Evolutionary conservation across 2,329 filamentous ascomycete species (phyloP), one percentile per base, ranked within the genome.

Genomic region (Lachnellula occidentalis): DNA sequence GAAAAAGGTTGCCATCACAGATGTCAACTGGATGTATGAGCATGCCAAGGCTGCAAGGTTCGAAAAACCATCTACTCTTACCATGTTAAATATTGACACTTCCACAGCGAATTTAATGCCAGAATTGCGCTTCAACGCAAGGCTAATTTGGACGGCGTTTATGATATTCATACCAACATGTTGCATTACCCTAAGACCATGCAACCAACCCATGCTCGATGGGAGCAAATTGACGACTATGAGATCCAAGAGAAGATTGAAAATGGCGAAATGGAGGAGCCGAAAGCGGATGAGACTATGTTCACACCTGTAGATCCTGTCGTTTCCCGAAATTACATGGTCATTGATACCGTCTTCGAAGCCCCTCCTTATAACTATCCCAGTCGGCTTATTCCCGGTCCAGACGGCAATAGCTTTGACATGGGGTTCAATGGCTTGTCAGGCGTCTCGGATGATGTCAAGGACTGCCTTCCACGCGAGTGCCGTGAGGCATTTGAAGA

Each of bases 1-100:
- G 76, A 82, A 88, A 62, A 88, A 87, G 64, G 87, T 95, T 39
- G 87, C 91, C 56, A 87, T 97, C 56, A 97, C 92, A 51, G 90
- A 95, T 64, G 84, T 87, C 54, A 99, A 97, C 70, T 99, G 94
- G 94, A 94, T 95, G 81, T 78, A 94, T 54, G 91, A 97, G 73
- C 94, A 99, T 72, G 91, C 92, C 27, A 83, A 88, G 49, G 90
- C 92, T 70, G 90, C 92, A 53, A 92, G 88, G 91, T 95, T 78
- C 66, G 79, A 73, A 47, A 42, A 11, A 11, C 27, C 21, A 41
- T 34, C 50, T 46, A 36, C 31, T 15, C 39, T 17, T 21, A 42
- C 1, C 22, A 46, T 36, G 3, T 22, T 14, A 19, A 21, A 12
- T 52, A 34, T 55, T 59, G 56, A 65, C 54, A 31, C 43, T 53